A percentile compares a stretch with the other conserved stretches of the same genome.
Evolutionary conservation across 495 filamentous ascomycete genomes (phyloP).

Genomic region (Penicillium samsonianum): DNA sequence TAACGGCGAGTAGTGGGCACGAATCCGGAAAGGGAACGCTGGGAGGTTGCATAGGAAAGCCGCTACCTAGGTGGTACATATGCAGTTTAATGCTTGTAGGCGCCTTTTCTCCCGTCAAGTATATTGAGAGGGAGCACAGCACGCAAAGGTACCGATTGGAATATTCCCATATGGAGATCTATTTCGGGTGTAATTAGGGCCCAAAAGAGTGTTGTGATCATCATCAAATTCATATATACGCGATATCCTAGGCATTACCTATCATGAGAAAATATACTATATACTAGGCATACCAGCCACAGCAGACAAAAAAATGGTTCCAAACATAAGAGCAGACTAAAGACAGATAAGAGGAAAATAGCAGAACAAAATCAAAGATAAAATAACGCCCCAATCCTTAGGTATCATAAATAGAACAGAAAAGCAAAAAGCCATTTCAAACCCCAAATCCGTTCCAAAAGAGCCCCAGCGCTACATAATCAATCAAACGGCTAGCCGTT

Average conservation of each 20-base stretch:
- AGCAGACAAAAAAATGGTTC: not conserved
- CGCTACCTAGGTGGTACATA: no score
- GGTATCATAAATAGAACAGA: constrained; percentile 15
- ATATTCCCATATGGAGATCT: not conserved
- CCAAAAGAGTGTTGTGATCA: not conserved
- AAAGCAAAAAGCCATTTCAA: constrained; percentile 1
- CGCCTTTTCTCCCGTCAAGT: not conserved
- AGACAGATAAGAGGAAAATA: not conserved
- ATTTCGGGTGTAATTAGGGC: not conserved
- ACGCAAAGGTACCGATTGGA: not conserved
- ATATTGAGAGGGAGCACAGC: no score
- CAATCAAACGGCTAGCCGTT: constrained; percentile 41
- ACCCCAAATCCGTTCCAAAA: not conserved
- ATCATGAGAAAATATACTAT: not conserved
- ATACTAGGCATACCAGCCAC: not conserved
- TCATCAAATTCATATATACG: constrained; percentile 10
- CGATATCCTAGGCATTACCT: not conserved
- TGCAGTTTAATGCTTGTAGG: not conserved
- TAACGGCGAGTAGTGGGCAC: no score
- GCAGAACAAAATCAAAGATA: constrained; percentile 1
- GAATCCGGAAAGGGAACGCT: no score
- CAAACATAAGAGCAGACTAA: not conserved
- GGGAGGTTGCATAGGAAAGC: no score
- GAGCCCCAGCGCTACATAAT: not conserved
- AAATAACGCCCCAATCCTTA: constrained; percentile 4